phyloP scores from a whole-genome alignment of 768 basidiomycete genomes.

The Kwoniella bestiolae region DNA sequence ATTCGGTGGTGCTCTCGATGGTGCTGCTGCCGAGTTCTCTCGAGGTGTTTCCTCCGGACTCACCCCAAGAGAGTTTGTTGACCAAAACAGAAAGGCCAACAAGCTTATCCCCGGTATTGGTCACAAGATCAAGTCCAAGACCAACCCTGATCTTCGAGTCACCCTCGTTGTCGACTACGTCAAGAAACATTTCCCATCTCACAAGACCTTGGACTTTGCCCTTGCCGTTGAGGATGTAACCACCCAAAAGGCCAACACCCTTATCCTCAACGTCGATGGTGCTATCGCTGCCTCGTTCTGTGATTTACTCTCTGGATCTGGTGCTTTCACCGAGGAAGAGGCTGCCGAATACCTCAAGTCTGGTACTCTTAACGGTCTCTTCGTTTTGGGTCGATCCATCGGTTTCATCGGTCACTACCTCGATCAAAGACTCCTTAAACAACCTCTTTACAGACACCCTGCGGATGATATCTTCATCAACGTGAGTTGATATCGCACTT shows the following conservation, averaged over 20 bases:
- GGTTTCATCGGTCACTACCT: conserved; percentile 96
- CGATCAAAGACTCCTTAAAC: conserved; percentile 93
- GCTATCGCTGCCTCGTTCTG: conserved; percentile 92
- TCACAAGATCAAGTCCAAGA: conserved; percentile 93
- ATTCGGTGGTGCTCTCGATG: conserved; percentile 98
- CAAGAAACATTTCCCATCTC: conserved; percentile 91
- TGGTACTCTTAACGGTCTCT: conserved; percentile 79
- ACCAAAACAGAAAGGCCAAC: conserved; percentile 87
- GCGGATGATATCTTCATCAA: conserved; percentile 49
- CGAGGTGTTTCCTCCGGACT: conserved; percentile 85
- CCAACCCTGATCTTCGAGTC: conserved; percentile 60
- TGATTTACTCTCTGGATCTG: conserved; percentile 85
- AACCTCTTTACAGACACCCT: conserved; percentile 77
- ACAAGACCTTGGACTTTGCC: conserved; percentile 89
- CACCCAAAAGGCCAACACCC: conserved; percentile 95
- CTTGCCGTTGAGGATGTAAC: conserved; percentile 97
- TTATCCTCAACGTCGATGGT: conserved; percentile 95
- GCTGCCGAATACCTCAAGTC: conserved; percentile 94
- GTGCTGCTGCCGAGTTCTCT: conserved; percentile 95
- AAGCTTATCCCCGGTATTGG: conserved; percentile 98
- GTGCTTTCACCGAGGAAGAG: conserved; percentile 93
- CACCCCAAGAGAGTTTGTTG: conserved; percentile 98
- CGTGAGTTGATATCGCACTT: background rate
- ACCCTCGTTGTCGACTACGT: conserved; percentile 82
- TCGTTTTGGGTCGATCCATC: conserved; percentile 95